phyloP scores from a whole-genome alignment of 441 rosid genomes.

The Syzygium syzygioides region DNA sequence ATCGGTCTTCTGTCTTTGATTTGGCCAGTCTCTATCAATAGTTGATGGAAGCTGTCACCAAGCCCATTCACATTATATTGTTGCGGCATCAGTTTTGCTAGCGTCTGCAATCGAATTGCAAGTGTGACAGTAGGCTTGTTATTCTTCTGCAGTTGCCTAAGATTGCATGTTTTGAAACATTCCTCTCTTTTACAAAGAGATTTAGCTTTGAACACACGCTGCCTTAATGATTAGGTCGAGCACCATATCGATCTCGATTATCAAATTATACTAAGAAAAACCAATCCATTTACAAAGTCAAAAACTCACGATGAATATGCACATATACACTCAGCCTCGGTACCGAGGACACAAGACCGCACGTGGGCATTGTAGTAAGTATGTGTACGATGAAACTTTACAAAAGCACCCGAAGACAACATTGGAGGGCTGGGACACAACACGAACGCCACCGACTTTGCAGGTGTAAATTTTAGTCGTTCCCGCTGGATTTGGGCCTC shows the following conservation, averaged over 20 bases:
- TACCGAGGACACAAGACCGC: neutral
- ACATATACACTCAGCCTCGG: too few relatives aligned
- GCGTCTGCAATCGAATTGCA: neutral
- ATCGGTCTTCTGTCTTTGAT: neutral
- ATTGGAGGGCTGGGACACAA: neutral
- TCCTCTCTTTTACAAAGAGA: neutral
- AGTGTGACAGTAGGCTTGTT: neutral
- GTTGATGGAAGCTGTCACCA: neutral
- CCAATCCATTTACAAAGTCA: neutral
- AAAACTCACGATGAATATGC: neutral
- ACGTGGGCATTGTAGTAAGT: neutral
- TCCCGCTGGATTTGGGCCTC: neutral
- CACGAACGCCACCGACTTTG: neutral
- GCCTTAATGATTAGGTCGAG: neutral
- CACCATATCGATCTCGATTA: neutral
- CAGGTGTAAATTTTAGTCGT: neutral
- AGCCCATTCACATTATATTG: neutral
- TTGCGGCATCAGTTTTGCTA: neutral
- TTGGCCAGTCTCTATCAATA: neutral
- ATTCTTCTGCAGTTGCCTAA: neutral
- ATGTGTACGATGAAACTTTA: rapidly evolving
- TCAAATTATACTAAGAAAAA: neutral
- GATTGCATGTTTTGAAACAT: neutral
- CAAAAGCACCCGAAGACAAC: neutral
- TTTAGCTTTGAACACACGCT: neutral